Evolutionary conservation across 805 yeast genomes (phyloP).

Genomic region (Middelhovenomyces tepae): DNA sequence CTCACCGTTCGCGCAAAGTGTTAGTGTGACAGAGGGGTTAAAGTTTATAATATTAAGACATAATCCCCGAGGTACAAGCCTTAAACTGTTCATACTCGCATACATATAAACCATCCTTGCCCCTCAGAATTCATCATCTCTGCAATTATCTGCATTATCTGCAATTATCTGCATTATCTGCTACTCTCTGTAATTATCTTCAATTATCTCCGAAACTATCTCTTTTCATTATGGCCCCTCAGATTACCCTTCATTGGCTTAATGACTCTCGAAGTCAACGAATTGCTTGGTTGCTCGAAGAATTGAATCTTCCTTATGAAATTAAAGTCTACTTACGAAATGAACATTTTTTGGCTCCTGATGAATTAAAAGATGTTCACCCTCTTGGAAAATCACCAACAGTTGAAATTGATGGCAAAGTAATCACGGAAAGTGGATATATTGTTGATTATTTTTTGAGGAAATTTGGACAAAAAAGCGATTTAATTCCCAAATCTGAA

Average conservation of each 20-base stretch:
- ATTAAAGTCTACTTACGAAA: conserved; percentile 45
- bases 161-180: conserved; percentile 1
- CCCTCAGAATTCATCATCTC: too few species aligned
- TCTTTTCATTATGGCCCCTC: conserved; percentile 1
- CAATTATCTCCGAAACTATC: background rate
- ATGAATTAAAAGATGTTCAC: conserved; percentile 42
- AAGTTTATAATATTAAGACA: too few species aligned
- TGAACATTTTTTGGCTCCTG: conserved; percentile 40
- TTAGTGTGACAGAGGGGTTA: too few species aligned
- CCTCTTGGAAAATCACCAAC: conserved; percentile 61
- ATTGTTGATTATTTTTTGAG: conserved; percentile 45
- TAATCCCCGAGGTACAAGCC: too few species aligned
- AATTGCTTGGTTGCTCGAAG: conserved; percentile 57
- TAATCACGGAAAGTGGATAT: conserved; percentile 52
- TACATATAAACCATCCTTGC: too few species aligned
- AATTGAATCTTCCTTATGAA: conserved; percentile 46
- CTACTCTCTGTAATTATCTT: conserved; percentile 2
- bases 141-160: too few species aligned
- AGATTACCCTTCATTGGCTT: conserved; percentile 29
- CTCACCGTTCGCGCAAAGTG: too few species aligned
- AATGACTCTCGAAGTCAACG: conserved; percentile 53
- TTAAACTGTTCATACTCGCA: too few species aligned
- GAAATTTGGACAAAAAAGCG: conserved; percentile 38
- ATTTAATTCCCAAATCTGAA: conserved; percentile 31
- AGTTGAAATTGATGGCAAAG: conserved; percentile 36